Conservation (phyloP, 2,329 filamentous ascomycete species). For the Fusarium veterinarium region DNA sequence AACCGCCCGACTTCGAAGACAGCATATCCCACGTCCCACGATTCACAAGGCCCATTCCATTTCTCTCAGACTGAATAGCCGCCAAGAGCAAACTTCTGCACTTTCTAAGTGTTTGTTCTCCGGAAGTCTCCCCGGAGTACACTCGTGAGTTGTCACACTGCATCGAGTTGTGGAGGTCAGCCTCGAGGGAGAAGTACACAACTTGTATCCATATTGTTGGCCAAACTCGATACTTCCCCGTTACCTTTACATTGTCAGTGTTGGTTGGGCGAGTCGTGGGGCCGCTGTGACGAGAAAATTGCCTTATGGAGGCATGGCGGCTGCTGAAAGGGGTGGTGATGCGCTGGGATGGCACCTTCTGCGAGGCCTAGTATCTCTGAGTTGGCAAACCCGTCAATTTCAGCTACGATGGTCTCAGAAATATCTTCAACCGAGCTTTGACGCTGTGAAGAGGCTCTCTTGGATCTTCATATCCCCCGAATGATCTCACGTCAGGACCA, state of each 20-base stretch:
- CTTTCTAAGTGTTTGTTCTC: neutral
- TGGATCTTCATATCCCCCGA: neutral
- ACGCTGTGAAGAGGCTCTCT: neutral
- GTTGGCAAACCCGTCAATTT: neutral
- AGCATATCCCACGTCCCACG: slow-evolving; percentile 14
- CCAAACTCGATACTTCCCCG: neutral
- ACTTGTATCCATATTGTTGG: slow-evolving; percentile 12
- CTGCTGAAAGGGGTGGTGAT: slow-evolving; percentile 25
- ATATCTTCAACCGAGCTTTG: neutral
- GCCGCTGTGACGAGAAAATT: slow-evolving; percentile 16
- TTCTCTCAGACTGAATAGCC: neutral
- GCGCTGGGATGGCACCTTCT: slow-evolving; percentile 11
- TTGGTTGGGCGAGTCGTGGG: slow-evolving; percentile 24
- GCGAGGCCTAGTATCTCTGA: neutral
- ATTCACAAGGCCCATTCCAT: neutral
- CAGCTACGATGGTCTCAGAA: too few relatives aligned
- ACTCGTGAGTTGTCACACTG: slow-evolving; percentile 24
- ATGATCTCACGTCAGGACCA: neutral
- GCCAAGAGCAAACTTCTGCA: slow-evolving; percentile 3
- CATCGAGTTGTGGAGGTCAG: slow-evolving; percentile 16
- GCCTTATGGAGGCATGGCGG: slow-evolving; percentile 20
- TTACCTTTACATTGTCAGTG: neutral
- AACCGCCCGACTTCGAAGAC: slow-evolving; percentile 1
- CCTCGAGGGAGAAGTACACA: slow-evolving; percentile 12
- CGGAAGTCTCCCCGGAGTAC: slow-evolving; percentile 27